These are phyloP conservation scores for Plasmodium coatneyi DNA, from an alignment of 169 alveolate genomes.

Conservation along the genomic window DNA sequence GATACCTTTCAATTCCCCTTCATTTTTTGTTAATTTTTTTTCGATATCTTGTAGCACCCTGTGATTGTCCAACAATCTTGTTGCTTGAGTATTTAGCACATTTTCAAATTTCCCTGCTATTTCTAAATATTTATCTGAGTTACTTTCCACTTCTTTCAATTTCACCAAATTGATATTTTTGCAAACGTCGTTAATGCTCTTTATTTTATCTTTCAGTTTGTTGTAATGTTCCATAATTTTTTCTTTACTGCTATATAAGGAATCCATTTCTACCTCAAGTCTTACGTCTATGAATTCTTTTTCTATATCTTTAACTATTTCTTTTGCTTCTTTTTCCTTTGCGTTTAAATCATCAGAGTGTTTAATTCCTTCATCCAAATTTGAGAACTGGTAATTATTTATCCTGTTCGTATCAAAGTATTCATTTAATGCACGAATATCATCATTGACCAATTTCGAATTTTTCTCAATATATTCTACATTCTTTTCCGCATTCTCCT, in stretches of 20 bases:
- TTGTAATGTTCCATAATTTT: background rate
- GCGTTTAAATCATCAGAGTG: background rate
- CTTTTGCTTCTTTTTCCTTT: background rate
- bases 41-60: background rate
- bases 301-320: conserved; percentile 1
- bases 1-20: background rate
- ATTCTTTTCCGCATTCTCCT: background rate
- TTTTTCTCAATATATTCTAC: conserved; percentile 8
- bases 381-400: background rate
- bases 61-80: background rate
- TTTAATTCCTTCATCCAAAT: conserved; percentile 6
- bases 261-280: conserved; percentile 9
- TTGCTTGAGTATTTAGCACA: background rate
- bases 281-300: background rate
- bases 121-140: background rate
- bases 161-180: background rate
- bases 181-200: background rate
- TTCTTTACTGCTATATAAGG: background rate
- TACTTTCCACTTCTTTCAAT: conserved; percentile 23
- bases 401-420: background rate
- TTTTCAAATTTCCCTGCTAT: background rate
- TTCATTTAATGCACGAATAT: conserved; percentile 8
- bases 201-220: conserved; percentile 6
- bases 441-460: background rate
- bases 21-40: conserved; percentile 4